A percentile compares a stretch with the other conserved stretches of the same genome.
These are phyloP conservation scores for Dalbergia cultrata DNA, from an alignment of 306 rosid genomes.

Conservation along the genomic window DNA sequence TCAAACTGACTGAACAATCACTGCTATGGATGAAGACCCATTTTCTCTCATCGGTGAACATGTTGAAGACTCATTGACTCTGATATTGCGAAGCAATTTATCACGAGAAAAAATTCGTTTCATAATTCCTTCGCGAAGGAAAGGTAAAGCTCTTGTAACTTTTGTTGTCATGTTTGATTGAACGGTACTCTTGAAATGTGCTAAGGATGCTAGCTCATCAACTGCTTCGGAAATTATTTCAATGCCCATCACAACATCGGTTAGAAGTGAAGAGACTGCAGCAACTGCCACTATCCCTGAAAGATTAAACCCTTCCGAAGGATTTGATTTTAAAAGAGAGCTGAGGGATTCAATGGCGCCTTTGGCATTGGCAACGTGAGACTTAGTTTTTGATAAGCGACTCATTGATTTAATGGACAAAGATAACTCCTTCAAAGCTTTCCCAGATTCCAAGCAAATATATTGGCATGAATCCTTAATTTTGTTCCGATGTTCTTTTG, in stretches of 20 bases:
- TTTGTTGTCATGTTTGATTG: neutral
- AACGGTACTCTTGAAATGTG: slow-evolving; percentile 27
- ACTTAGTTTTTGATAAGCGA: slow-evolving; percentile 30
- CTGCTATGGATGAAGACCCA: slow-evolving; percentile 8
- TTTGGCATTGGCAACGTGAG: slow-evolving; percentile 45
- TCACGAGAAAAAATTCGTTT: slow-evolving; percentile 2
- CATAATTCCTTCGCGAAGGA: slow-evolving; percentile 25
- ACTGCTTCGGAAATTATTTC: slow-evolving; percentile 51
- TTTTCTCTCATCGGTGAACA: slow-evolving; percentile 2
- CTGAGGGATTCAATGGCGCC: slow-evolving; percentile 45
- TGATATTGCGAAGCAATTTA: neutral
- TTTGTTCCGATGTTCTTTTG: slow-evolving; percentile 42
- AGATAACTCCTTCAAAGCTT: slow-evolving; percentile 53
- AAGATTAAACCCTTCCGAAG: slow-evolving; percentile 43
- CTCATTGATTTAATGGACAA: slow-evolving; percentile 49
- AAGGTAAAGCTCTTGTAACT: slow-evolving; percentile 23
- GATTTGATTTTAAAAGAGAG: slow-evolving; percentile 40
- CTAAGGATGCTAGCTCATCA: slow-evolving; percentile 48
- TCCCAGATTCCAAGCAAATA: slow-evolving; percentile 51
- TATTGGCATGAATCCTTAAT: slow-evolving; percentile 53
- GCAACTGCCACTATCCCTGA: slow-evolving; percentile 43
- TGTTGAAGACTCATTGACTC: slow-evolving; percentile 20
- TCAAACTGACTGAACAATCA: slow-evolving; percentile 11
- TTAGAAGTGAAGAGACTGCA: slow-evolving; percentile 51
- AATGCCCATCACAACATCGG: slow-evolving; percentile 47